These are phyloP conservation scores for Solanum hybrid DNA, from an alignment of 305 asterid species.

Conservation along the genomic window DNA sequence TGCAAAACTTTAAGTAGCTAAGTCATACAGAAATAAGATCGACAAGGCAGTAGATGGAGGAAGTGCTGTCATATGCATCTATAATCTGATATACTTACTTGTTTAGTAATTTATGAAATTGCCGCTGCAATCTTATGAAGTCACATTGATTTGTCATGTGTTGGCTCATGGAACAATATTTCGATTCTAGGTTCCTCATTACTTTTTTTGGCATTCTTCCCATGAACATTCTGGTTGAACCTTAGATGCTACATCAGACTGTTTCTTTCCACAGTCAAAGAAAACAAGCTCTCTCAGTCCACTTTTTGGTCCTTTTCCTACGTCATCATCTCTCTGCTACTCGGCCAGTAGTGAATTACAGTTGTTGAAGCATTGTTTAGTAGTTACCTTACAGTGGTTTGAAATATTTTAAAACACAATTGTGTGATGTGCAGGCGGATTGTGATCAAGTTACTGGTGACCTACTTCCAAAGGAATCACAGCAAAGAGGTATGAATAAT, in stretches of 20 bases:
- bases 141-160: background rate
- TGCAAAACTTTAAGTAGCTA: background rate
- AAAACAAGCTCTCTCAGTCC: background rate
- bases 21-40: background rate
- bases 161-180: background rate
- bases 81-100: background rate
- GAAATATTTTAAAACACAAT: background rate
- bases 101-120: background rate
- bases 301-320: background rate
- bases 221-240: background rate
- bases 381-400: background rate
- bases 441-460: slow-evolving; percentile 84
- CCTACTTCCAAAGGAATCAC: slow-evolving; percentile 91
- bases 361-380: background rate
- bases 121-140: background rate
- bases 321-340: background rate
- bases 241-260: background rate
- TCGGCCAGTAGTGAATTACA: background rate
- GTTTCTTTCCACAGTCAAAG: background rate
- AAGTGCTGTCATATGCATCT: background rate
- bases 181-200: background rate
- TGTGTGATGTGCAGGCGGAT: slow-evolving; percentile 64
- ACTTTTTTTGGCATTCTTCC: background rate
- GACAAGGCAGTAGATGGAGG: background rate
- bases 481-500: slow-evolving; percentile 70